These are phyloP conservation scores for Ophioceras dolichostomum DNA, from an alignment of 2,329 filamentous ascomycete species.

Conservation along the genomic window DNA sequence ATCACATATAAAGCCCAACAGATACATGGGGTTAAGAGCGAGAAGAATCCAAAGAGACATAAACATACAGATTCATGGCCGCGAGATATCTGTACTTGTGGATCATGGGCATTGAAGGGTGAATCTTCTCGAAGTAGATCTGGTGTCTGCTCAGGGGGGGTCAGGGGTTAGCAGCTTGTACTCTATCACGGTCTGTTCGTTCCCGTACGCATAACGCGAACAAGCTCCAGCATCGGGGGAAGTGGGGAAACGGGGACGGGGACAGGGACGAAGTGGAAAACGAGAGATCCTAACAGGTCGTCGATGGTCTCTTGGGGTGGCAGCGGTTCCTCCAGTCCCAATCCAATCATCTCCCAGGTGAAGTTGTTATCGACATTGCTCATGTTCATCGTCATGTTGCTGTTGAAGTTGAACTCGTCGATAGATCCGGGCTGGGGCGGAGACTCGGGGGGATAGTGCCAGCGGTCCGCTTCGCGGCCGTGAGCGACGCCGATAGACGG, in stretches of 20 bases:
- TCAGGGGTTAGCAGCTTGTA: too few species aligned
- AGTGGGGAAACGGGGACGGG: background rate
- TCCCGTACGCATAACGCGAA: constrained; percentile 4
- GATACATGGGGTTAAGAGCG: too few species aligned
- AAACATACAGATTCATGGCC: constrained; percentile 64
- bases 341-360: constrained; percentile 65
- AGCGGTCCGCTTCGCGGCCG: constrained; percentile 38
- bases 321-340: constrained; percentile 46
- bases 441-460: constrained; percentile 43
- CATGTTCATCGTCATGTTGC: constrained; percentile 35
- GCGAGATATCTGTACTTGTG: constrained; percentile 80
- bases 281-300: too few species aligned
- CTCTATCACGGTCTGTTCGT: too few species aligned
- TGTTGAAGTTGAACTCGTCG: constrained; percentile 47
- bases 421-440: constrained; percentile 30
- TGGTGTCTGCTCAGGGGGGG: constrained; percentile 43
- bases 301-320: constrained; percentile 56
- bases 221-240: too few species aligned
- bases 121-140: constrained; percentile 83
- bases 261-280: too few species aligned
- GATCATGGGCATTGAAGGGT: constrained; percentile 77
- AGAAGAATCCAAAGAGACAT: background rate
- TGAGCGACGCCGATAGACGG: constrained; percentile 32
- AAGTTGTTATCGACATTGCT: constrained; percentile 43
- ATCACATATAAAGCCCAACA: too few species aligned